Conservation (phyloP, 2,329 filamentous ascomycete species). For the Ceratocystiopsis brevicomis region DNA sequence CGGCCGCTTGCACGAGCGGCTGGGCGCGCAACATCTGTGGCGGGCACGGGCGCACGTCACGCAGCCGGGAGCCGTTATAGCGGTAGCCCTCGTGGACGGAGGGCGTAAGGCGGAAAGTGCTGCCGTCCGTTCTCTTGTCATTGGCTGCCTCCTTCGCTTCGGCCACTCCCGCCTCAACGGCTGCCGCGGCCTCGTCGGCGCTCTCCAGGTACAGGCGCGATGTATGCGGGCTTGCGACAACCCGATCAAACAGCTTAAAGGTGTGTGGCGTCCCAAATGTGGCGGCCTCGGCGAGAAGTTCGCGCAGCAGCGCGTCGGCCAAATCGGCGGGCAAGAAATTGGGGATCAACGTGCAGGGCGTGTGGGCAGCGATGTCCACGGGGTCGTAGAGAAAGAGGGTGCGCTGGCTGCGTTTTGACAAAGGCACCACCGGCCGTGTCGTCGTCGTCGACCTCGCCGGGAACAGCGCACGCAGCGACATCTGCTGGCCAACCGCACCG, state of each 20-base stretch:
- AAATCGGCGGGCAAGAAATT: slow-evolving; percentile 61
- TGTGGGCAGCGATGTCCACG: slow-evolving; percentile 60
- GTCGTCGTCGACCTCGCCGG: slow-evolving; percentile 1
- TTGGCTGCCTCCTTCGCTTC: background rate
- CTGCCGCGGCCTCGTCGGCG: slow-evolving; percentile 41
- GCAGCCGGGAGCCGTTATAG: slow-evolving; percentile 64
- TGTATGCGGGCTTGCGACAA: slow-evolving; percentile 72
- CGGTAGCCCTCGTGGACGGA: slow-evolving; percentile 39
- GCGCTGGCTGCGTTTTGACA: slow-evolving; percentile 43
- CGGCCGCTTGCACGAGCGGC: slow-evolving; percentile 48
- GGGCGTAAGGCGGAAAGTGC: background rate
- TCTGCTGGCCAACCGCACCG: slow-evolving; percentile 33
- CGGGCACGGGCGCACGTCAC: slow-evolving; percentile 57
- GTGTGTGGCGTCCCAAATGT: slow-evolving; percentile 44
- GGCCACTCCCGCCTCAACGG: slow-evolving; percentile 16
- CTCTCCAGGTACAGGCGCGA: slow-evolving; percentile 67
- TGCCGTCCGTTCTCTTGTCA: too few species aligned
- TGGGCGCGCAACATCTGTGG: slow-evolving; percentile 56
- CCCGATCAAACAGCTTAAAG: slow-evolving; percentile 73
- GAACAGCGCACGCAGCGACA: slow-evolving; percentile 32
- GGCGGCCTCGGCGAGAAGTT: slow-evolving; percentile 54
- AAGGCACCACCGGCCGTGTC: background rate
- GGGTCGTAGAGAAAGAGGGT: slow-evolving; percentile 74
- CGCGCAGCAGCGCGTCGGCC: slow-evolving; percentile 54
- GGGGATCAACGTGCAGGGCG: slow-evolving; percentile 80